phyloP scores from a whole-genome alignment of 2,329 filamentous ascomycete genomes.

The Pyrenophora tritici-repentis region DNA sequence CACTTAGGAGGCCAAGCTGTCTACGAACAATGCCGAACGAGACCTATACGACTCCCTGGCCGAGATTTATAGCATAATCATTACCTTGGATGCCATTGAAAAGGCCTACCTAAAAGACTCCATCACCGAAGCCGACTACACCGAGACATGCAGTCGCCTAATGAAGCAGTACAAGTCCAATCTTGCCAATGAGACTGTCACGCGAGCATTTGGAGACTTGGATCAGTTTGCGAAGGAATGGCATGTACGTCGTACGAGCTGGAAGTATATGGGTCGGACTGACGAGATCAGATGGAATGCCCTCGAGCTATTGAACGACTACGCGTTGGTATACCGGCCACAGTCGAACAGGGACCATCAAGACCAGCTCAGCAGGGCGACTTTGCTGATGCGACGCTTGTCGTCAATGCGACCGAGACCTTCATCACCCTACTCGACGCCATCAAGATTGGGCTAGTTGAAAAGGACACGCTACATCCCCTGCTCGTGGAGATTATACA shows the following conservation, averaged over 20 bases:
- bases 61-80: conserved; percentile 96
- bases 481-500: conserved; percentile 94
- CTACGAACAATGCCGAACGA: conserved; percentile 82
- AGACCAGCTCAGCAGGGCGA: conserved; percentile 44
- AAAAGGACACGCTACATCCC: conserved; percentile 96
- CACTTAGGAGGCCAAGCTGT: conserved; percentile 84
- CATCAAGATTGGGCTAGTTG: conserved; percentile 85
- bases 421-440: conserved; percentile 99
- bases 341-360: conserved; percentile 64
- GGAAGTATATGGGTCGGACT: conserved; percentile 8
- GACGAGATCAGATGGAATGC: conserved; percentile 74
- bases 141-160: conserved; percentile 90
- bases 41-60: conserved; percentile 95
- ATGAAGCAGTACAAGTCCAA: conserved; percentile 97
- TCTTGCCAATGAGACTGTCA: conserved; percentile 86
- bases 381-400: conserved; percentile 65
- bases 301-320: conserved; percentile 92
- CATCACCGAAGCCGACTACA: conserved; percentile 88
- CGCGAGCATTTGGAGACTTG: conserved; percentile 82
- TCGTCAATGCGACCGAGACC: conserved; percentile 91
- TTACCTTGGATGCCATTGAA: conserved; percentile 92
- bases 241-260: conserved; percentile 68
- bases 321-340: conserved; percentile 89
- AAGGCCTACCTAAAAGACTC: conserved; percentile 97
- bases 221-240: conserved; percentile 91